Evolutionary conservation across 2,329 filamentous ascomycete genomes (phyloP), one percentile per base, ranked within the genome.

Genomic region (Orbilia oligospora): DNA sequence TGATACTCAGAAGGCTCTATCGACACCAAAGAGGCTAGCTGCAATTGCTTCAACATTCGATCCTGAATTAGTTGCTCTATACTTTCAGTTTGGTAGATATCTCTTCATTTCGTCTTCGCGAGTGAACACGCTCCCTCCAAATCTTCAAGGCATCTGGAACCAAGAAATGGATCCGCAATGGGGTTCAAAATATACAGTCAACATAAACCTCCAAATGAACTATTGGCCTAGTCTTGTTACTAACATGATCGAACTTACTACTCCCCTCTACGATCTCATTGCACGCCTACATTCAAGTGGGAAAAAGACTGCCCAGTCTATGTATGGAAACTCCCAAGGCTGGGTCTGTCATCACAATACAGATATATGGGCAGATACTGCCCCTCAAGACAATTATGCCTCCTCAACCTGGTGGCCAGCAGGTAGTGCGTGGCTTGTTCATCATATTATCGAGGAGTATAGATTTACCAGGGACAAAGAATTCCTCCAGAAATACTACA

Each of bases 181-280:
- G 87, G 86, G 86, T 2, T 84, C 83, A 18, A 87, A 86, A 71
- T 87, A 85, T 72, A 88, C 87, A 0, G 86, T 87, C 79, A 87
- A 88, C 76, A 87, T 88, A 81, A 88, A 88, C 55, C 82, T 85
- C 0, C 84, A 88, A 80, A 88, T 88, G 87, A 88, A 88, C 79
- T 88, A 88, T 80, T 88, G 87, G 87, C 84, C 83, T 0, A 81
- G 82, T 33, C 81, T 82, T 1, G 71, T 82, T 3, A 83, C 82
- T 0, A 84, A 83, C 3, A 80, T 85, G 0, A 53, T 81, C 2
- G 85, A 86, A 49, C 85, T 83, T 1, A 84, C 86, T 10, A 64
- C 83, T 1, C 86, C 87, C 0, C 73, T 88, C 0, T 85, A 87
- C 44, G 82, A 84, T 20, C 80, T 86, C 0, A 82, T 87, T 3